Percentiles rank a stretch among this genome's conserved stretches.
Evolutionary conservation across 345 rosid genomes (phyloP).

Genomic region (Linum usitatissimum): DNA sequence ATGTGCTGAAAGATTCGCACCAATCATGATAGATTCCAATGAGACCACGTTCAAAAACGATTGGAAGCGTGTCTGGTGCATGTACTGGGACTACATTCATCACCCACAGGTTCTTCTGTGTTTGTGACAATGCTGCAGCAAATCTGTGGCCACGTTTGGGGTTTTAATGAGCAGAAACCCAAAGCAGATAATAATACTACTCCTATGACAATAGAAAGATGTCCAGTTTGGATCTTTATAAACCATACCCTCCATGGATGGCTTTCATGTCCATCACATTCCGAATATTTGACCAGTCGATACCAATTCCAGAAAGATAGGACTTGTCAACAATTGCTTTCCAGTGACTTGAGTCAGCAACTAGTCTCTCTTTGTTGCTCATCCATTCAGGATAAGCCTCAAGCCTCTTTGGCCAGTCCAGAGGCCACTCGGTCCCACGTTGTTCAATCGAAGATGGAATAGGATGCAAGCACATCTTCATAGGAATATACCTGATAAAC

Average conservation of each 20-base stretch:
- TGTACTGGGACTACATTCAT: conserved; percentile 87
- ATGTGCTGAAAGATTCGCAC: conserved; percentile 86
- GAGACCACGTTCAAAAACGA: conserved; percentile 74
- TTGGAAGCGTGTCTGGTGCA: conserved; percentile 86
- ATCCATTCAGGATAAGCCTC: conserved; percentile 94
- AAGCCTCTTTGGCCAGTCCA: conserved; percentile 92
- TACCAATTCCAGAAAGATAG: conserved; percentile 71
- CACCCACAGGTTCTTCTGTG: conserved; percentile 63
- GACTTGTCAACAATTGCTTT: conserved; percentile 66
- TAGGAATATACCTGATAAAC: conserved; percentile 57
- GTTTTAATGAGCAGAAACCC: no score
- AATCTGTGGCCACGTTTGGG: conserved; percentile 33
- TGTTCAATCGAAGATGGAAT: conserved; percentile 82
- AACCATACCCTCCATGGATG: conserved; percentile 76
- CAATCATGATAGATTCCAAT: conserved; percentile 85
- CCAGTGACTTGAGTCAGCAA: conserved; percentile 64
- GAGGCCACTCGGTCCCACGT: conserved; percentile 96
- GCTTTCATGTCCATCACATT: conserved; percentile 97
- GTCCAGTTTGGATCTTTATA: no score
- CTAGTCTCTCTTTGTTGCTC: conserved; percentile 47
- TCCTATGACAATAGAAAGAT: no score
- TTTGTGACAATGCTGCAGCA: conserved; percentile 64
- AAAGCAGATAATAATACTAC: no score
- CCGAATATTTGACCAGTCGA: conserved; percentile 72
- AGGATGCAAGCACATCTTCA: conserved; percentile 63